Evolutionary conservation across 2,329 filamentous ascomycete genomes (phyloP), one percentile per base, ranked within the genome.

Genomic region (Colletotrichum lentis): DNA sequence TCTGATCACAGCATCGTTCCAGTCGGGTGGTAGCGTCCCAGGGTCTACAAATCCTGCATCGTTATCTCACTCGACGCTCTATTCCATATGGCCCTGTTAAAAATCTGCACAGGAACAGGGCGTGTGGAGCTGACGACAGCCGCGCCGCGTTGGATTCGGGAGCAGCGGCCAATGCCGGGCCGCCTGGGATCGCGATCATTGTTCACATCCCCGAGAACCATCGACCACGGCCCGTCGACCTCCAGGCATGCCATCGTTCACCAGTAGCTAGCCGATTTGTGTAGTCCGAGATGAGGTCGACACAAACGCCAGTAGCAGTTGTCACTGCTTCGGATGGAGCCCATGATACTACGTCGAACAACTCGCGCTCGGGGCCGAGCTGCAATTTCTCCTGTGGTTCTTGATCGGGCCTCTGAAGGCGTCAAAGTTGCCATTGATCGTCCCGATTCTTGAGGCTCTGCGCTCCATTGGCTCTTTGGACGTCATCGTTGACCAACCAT

Each of bases 1-100:
- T 44, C 62, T 64, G 50, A 27, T 37, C 66, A 56, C 62, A 35
- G 56, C 56, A 69, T 69, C 44, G 66, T 69, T 66, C 66, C 62
- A 61, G 50, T 61, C 55, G 47, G 44, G 59, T 57, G 66, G 62
- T 60, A 65, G 49, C 27, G n/a, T 60, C 39, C 16, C 44, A 10
- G 20, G 66, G 57, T 66, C 44, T 66, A 47, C 62, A 60, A 35
- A 56, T 39, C 4, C 37, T 46, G 18, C 55, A 14, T 60, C 35
- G 8, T 10, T n/a, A 27, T 18, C 39, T 44, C 4, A 5, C 41
- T 20, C 16, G 14, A 43, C 14, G 52, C 37, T 27, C 27, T 27
- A n/a, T 41, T 4, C 12, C 22, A 31, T 52, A 22, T 43, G 35
- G 46, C 18, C 35, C 20, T 24, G 8, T 18, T 18, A 2, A 1